Evolutionary conservation across 371 early-diverging fungal genomes (phyloP), one percentile per base, ranked within the genome.

Genomic region (Mortierella sp.): DNA sequence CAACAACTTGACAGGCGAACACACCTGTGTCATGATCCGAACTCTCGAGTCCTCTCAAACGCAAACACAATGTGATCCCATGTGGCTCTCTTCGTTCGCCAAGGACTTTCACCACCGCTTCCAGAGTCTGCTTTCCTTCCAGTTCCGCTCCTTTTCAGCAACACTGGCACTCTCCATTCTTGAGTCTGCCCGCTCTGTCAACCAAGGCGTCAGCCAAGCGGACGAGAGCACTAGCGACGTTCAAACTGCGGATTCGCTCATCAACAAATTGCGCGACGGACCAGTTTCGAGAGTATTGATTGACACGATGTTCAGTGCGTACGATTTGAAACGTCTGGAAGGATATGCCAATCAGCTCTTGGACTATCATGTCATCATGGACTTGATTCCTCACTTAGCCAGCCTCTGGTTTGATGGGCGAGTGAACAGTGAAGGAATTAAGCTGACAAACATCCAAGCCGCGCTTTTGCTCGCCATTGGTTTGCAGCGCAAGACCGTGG

Each of bases 1-100:
- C 53, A 99, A 97, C 71, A 98, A 97, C 21, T 82, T 97, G 47
- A 99, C 99, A 2, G 99, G 99, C 54, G 99, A 99, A 73, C 95
- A 98, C 78, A 94, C 99, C 0, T 94, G 95, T 67, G 95, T 99
- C 24, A 96, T 99, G 96, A 85, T 98, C 55, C 93, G 90, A 66
- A 89, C 89, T 0, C 81, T 97, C 38, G 73, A 83, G n/a, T 78
- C 79, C 23, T 81, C 71, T 0, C 86, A 80, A 12, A 78, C 82
- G 64, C 81, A 73, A 59, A 87, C 82, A 16, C 85, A 85, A 39
- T 84, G 89, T 45, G 81, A 76, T 18, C 72, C 83, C 31, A 82
- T 87, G 38, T 94, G 93, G 93, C 80, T 94, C 57, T 85, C 84
- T 56, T 90, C 88, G n/a, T 94, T 93, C 84, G 86, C 92, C 27